These are phyloP conservation scores for Elaeagnus macrophylla DNA, from an alignment of 306 rosid species.

Conservation along the genomic window DNA sequence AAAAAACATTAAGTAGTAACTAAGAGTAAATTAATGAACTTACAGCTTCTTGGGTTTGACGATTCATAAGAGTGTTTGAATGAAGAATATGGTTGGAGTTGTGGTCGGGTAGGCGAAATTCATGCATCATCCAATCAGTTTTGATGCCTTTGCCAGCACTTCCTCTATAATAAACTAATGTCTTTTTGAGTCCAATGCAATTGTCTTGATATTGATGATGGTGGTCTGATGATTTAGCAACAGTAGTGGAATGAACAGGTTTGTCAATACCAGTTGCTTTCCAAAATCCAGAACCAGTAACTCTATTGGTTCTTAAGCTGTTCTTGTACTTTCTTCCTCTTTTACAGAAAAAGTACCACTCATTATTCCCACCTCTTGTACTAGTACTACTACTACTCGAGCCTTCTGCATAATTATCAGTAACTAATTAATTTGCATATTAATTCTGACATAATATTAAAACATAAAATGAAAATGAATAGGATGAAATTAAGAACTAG, in stretches of 20 bases:
- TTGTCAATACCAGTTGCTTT: constrained; percentile 91
- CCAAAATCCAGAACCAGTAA: constrained; percentile 85
- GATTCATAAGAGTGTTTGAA: too few species aligned
- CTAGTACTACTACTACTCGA: too few species aligned
- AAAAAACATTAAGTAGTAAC: too few species aligned
- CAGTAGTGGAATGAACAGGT: constrained; percentile 35
- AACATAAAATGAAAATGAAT: not conserved
- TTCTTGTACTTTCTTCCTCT: constrained; percentile 94
- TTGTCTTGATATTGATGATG: constrained; percentile 23
- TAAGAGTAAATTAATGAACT: constrained; percentile 4
- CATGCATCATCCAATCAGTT: constrained; percentile 99
- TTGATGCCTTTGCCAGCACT: constrained; percentile 88
- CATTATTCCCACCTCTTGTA: constrained; percentile 46
- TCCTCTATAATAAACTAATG: constrained; percentile 79
- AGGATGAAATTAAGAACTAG: not conserved
- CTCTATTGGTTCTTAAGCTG: constrained; percentile 78
- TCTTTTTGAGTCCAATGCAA: constrained; percentile 83
- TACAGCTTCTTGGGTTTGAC: constrained; percentile 55
- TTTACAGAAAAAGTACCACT: constrained; percentile 70
- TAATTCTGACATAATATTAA: not conserved
- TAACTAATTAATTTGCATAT: not conserved
- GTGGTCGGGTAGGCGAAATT: constrained; percentile 64
- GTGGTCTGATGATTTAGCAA: constrained; percentile 11
- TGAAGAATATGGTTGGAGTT: constrained; percentile 7
- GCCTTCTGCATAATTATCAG: constrained; percentile 23